phyloP scores from a whole-genome alignment of 2,329 filamentous ascomycete genomes.

The Paecilomyces sp. region DNA sequence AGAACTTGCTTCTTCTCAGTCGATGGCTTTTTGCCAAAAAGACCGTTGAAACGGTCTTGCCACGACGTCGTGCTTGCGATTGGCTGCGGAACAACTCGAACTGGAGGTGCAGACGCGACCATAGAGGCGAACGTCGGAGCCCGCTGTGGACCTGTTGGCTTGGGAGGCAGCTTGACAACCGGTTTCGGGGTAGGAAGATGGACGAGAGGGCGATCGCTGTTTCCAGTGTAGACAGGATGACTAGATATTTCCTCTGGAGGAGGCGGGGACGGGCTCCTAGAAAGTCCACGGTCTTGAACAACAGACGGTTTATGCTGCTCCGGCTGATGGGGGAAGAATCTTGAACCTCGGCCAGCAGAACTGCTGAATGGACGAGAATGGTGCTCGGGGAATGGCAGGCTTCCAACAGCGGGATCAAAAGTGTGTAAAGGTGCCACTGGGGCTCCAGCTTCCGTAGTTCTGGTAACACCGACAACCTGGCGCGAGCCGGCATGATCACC shows the following conservation, averaged over 20 bases:
- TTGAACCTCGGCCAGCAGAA: constrained; percentile 35
- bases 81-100: constrained; percentile 33
- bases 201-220: constrained; percentile 46
- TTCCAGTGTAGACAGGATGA: constrained; percentile 50
- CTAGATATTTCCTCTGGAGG: constrained; percentile 51
- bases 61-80: constrained; percentile 49
- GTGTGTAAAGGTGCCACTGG: constrained; percentile 23
- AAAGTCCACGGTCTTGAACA: constrained; percentile 23
- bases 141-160: constrained; percentile 35
- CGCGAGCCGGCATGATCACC: constrained; percentile 35
- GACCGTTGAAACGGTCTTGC: constrained; percentile 78
- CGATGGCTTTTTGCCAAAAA: constrained; percentile 57
- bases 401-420: constrained; percentile 29
- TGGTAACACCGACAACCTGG: constrained; percentile 30
- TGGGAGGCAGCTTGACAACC: constrained; percentile 73
- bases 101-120: constrained; percentile 31
- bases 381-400: constrained; percentile 27
- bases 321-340: constrained; percentile 40
- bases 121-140: constrained; percentile 40
- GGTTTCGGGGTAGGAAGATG: constrained; percentile 57
- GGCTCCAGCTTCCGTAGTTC: constrained; percentile 18
- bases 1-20: constrained; percentile 47
- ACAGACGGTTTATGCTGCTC: constrained; percentile 28
- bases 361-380: constrained; percentile 26
- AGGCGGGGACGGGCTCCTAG: constrained; percentile 43